Evolutionary conservation across 768 basidiomycete species (phyloP), one percentile per base, ranked within the genome.

Genomic region (Lactarius deliciosus): DNA sequence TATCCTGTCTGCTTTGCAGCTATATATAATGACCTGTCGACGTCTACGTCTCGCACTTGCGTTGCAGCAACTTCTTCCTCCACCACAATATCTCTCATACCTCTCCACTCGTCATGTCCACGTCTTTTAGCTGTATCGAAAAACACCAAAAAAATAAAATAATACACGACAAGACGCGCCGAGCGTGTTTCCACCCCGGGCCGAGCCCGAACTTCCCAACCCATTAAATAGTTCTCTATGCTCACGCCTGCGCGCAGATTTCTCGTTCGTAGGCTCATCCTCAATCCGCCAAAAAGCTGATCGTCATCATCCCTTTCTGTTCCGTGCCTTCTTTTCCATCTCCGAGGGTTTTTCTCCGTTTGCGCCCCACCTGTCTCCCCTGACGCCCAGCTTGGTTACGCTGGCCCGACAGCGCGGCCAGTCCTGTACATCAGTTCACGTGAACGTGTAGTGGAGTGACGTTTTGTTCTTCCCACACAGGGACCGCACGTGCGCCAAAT

Each of bases 1-100:
- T 54, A 68, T 50, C 62, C 57, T 22, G 32, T 50, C 53, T 60
- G 66, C 66, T 60, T 68, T 68, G 66, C 66, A 64, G 66, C 58
- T 64, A 60, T 67, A 61, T 61, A 64, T 68, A 68, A 68, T 64
- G 58, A 60, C 54, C 41, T 34, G 41, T 32, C 58, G 66, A 68
- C 63, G 62, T 67, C 25, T 13, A 57, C 57, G 28, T 56, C 65
- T 36, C 57, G 54, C 61, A n/a, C 13, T 55, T 64, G 57, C 61
- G 56, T 65, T 47, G 64, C 64, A 65, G 64, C 60, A 60, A 47
- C 43, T 47, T 34, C 53, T 10, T 2, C 54, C 28, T 38, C 32
- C 16, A 54, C 25, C 50, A 63, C 56, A 43, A 34, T 54, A 57
- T 40, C 50, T 34, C 9, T 25, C 32, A 43, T 36, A 28, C 28